Evolutionary conservation across 2,329 filamentous ascomycete species (phyloP), one percentile per base, ranked within the genome.

Genomic region (Canariomyces notabilis): DNA sequence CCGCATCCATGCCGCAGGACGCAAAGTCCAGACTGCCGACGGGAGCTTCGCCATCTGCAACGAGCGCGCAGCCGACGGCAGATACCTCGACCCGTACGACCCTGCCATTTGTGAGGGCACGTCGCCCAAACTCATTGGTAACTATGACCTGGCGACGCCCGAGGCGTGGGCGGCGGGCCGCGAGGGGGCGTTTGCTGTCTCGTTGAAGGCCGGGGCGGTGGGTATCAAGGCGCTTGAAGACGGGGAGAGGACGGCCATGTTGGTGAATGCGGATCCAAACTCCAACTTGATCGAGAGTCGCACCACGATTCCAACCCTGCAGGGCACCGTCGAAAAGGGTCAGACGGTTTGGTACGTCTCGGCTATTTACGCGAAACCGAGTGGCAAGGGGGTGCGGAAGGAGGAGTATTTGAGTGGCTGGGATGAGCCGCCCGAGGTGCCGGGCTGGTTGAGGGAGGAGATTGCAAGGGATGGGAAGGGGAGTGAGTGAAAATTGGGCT

Each of bases 241-340:
- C 8, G 69, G 67, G 6, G 65, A 61, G 12, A 71, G 83, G 16
- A 66, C 64, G 44, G 85, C 85, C 3, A 81, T 76, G 60, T 71
- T 88, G 20, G 79, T 89, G 38, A 81, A 88, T 47, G 83, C 85
- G 9, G 87, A 90, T 61, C 85, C 86, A 6, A 89, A 90, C 67
- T 85, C 82, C 38, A 90, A 90, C 64, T 67, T 90, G 26, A 72
- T 89, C 2, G 82, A 88, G 66, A 80, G 81, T 48, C 70, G 86
- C 48, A 88, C 83, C 4, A 74, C 85, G 34, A 77, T 90, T 55
- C 87, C 87, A 19, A 82, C 82, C 22, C 64, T 90, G 58, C 77
- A 82, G 59, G 73, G 77, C 52, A 80, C 78, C 20, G 62, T 89
- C 29, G 67, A 68, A 43, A 69, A 72, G 36, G 82, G 77, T 0